Evolutionary conservation across 106 monocot genomes (phyloP).

Genomic region (Phalaenopsis equestris): DNA sequence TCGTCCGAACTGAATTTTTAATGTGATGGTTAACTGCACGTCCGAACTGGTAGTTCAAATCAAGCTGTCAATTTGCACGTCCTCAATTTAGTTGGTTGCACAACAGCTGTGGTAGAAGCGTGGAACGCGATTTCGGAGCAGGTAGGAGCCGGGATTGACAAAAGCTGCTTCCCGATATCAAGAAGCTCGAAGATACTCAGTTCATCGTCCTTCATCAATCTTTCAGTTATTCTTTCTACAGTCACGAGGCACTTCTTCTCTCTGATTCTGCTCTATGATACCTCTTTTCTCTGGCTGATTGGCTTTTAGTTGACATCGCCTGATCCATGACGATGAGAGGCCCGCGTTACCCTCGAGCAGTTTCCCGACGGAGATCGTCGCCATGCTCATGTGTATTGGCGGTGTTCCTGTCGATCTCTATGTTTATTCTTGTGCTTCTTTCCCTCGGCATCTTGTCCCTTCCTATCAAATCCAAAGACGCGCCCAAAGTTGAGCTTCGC

Average conservation of each 20-base stretch:
- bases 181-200: no score
- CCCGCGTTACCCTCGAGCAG: conserved; percentile 20
- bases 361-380: conserved; percentile 26
- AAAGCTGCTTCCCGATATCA: no score
- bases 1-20: no score
- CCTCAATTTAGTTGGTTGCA: no score
- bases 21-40: no score
- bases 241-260: neutral
- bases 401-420: conserved; percentile 33
- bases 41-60: no score
- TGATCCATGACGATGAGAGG: conserved; percentile 8
- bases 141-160: no score
- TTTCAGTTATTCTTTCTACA: no score
- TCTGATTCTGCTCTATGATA: neutral
- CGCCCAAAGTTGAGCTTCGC: conserved; percentile 1
- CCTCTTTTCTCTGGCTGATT: neutral
- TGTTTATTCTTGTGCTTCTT: conserved; percentile 49
- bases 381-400: conserved; percentile 32
- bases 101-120: no score
- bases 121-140: no score
- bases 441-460: conserved; percentile 59
- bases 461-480: conserved; percentile 28
- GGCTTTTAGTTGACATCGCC: neutral
- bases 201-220: no score
- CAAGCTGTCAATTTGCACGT: no score